Conservation (phyloP, 78 protist species). For the Isochrysis galbana region DNA sequence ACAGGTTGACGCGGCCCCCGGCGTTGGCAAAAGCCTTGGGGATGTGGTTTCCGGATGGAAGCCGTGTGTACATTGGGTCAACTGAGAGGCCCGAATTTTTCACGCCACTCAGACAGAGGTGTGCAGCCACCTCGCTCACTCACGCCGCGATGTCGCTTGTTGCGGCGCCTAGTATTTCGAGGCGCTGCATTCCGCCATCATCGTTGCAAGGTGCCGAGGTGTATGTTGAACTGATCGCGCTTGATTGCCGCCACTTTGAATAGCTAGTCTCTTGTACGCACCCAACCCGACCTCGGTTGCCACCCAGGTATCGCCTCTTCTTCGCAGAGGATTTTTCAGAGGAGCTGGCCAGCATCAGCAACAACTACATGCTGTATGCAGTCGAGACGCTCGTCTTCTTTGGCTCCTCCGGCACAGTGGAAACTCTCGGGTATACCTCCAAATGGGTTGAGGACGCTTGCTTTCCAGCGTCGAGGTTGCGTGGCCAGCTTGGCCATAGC, state of each 20-base stretch:
- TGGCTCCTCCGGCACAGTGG: neutral
- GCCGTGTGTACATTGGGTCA: neutral
- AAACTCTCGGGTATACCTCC: neutral
- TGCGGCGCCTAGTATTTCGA: too few relatives aligned
- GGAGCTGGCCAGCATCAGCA: neutral
- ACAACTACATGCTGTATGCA: conserved; percentile 1
- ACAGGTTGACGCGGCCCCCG: neutral
- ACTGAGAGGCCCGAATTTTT: neutral
- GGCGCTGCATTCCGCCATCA: too few relatives aligned
- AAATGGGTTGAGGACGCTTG: neutral
- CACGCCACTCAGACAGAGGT: too few relatives aligned
- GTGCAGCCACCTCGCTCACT: too few relatives aligned
- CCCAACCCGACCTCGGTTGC: too few relatives aligned
- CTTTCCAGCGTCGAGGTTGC: neutral
- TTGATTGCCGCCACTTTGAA: too few relatives aligned
- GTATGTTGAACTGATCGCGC: too few relatives aligned
- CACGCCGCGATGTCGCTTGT: too few relatives aligned
- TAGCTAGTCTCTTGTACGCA: too few relatives aligned
- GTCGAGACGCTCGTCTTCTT: conserved; percentile 8
- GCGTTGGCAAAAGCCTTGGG: neutral
- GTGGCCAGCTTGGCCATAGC: neutral
- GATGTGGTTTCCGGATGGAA: neutral
- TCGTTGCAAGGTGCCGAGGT: too few relatives aligned
- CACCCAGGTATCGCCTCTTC: too few relatives aligned
- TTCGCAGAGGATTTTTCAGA: neutral